Evolutionary conservation across 2,329 filamentous ascomycete genomes (phyloP).

Genomic region (Zasmidium angulare): DNA sequence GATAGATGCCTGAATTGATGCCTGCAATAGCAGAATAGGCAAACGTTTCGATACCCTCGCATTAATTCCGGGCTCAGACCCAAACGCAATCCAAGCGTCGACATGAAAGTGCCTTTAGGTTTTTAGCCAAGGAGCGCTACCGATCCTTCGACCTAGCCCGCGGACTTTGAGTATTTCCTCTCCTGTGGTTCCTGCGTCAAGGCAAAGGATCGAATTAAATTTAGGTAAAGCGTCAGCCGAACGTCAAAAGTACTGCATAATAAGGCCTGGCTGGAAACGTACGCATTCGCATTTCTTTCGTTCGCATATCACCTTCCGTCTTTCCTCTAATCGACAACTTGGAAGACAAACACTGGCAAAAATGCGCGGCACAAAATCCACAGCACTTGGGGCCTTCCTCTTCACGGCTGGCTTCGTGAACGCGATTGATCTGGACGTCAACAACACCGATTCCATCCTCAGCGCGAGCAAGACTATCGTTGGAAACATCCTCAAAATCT

Average conservation of each 20-base stretch:
- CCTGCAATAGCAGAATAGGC: too few relatives aligned
- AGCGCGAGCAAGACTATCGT: constrained; percentile 16
- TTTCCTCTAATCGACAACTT: not conserved
- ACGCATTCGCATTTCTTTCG: too few relatives aligned
- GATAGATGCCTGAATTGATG: too few relatives aligned
- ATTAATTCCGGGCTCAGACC: not conserved
- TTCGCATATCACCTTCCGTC: too few relatives aligned
- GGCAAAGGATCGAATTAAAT: not conserved
- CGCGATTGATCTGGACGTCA: constrained; percentile 18
- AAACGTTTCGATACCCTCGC: too few relatives aligned
- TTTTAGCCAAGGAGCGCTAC: not conserved
- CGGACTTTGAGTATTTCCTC: too few relatives aligned
- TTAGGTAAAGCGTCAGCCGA: too few relatives aligned
- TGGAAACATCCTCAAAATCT: constrained; percentile 21
- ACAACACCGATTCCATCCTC: constrained; percentile 15
- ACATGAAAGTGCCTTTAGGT: not conserved
- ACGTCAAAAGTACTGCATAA: too few relatives aligned
- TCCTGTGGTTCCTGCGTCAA: not conserved
- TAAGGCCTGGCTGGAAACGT: too few relatives aligned
- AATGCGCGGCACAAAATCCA: constrained; percentile 9
- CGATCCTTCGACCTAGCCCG: not conserved
- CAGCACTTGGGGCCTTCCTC: constrained; percentile 8
- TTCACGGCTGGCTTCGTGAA: constrained; percentile 4
- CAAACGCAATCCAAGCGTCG: not conserved
- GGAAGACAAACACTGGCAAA: not conserved